Evolutionary conservation across 169 alveolate species (phyloP).

Genomic region (Eimeria maxima): DNA sequence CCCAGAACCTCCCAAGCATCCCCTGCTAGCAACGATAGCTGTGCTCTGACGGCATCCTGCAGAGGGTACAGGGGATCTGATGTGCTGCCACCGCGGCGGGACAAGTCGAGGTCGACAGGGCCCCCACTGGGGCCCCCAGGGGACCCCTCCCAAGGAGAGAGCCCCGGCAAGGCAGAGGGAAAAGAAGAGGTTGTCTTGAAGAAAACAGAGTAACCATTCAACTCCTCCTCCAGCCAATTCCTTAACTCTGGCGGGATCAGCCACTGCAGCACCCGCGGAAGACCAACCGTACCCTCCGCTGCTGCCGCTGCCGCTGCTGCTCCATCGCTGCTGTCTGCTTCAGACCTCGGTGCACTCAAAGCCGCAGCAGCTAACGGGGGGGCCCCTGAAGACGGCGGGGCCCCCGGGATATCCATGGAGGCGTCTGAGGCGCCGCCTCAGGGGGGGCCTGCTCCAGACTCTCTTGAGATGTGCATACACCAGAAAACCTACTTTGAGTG

Average conservation of each 20-base stretch:
- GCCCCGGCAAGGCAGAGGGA: neutral
- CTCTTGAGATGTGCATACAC: too few species aligned
- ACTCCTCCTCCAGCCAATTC: neutral
- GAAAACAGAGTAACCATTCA: neutral
- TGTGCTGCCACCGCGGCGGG: neutral
- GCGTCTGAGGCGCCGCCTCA: constrained; percentile 5
- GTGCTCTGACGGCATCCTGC: constrained; percentile 2
- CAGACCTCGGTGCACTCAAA: neutral
- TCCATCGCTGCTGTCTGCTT: constrained; percentile 13
- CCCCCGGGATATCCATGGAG: neutral
- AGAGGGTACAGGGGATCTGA: constrained; percentile 1
- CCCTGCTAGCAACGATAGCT: constrained; percentile 22
- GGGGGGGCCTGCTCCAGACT: neutral
- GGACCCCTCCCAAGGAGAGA: too few species aligned
- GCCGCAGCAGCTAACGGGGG: too few species aligned
- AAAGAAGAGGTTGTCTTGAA: neutral
- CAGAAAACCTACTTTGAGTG: neutral
- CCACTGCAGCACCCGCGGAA: constrained; percentile 37
- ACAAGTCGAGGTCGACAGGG: neutral
- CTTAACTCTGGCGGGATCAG: neutral
- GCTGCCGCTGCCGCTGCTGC: constrained; percentile 13
- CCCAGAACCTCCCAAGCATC: constrained; percentile 43
- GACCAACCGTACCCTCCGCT: neutral
- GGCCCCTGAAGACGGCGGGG: too few species aligned
- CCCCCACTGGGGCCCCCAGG: neutral